A percentile compares a stretch with the other conserved stretches of the same genome.
Evolutionary conservation across 768 basidiomycete species (phyloP).

Genomic region (Suillus americanus): DNA sequence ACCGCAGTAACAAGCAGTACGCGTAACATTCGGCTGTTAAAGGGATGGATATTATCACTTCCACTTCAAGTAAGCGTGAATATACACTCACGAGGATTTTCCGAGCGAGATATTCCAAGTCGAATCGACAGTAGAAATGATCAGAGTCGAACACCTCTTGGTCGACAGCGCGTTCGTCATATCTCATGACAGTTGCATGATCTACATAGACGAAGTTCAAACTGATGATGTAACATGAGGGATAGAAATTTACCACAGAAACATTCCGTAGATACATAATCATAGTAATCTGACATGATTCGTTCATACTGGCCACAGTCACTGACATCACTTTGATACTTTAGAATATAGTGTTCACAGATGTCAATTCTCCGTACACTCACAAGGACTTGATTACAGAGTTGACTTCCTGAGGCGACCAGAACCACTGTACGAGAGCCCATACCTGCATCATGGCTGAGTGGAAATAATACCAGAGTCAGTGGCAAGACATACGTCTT

Average conservation of each 20-base stretch:
- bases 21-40: conserved; percentile 42
- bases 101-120: conserved; percentile 34
- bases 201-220: conserved; percentile 32
- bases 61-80: background rate
- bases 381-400: conserved; percentile 49
- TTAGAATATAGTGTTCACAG: background rate
- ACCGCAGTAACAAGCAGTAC: conserved; percentile 44
- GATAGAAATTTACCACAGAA: conserved; percentile 42
- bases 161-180: conserved; percentile 39
- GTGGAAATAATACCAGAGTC: background rate
- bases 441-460: conserved; percentile 42
- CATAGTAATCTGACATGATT: conserved; percentile 46
- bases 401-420: conserved; percentile 47
- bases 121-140: conserved; percentile 50
- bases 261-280: conserved; percentile 44
- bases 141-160: conserved; percentile 40
- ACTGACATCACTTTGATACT: conserved; percentile 34
- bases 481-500: conserved; percentile 25
- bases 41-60: background rate
- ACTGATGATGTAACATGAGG: background rate
- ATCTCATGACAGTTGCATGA: conserved; percentile 31
- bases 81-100: conserved; percentile 35
- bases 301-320: conserved; percentile 49
- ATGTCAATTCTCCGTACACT: conserved; percentile 17
- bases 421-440: conserved; percentile 56